Percentiles rank a stretch among this genome's conserved stretches.
Evolutionary conservation across 192 early-diverging fungal genomes (phyloP).

Genomic region (Backusella circina): DNA sequence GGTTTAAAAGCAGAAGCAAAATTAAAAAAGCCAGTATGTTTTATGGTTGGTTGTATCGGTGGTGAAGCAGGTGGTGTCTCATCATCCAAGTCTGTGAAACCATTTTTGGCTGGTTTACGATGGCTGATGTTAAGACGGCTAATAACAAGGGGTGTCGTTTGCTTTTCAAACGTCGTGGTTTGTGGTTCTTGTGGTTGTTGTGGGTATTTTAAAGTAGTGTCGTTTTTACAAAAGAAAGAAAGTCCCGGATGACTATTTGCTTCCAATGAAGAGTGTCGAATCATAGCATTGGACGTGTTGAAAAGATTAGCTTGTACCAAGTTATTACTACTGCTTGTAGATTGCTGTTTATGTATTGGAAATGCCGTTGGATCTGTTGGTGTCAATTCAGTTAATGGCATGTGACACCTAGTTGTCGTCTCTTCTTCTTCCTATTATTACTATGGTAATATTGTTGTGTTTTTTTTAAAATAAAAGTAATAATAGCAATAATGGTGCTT

Average conservation of each 20-base stretch:
- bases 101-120: neutral
- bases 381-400: neutral
- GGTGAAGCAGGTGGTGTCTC: neutral
- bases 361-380: neutral
- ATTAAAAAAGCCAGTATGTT: neutral
- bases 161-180: conserved; percentile 3
- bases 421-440: neutral
- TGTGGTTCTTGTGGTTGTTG: neutral
- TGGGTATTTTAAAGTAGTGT: neutral
- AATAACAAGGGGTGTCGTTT: conserved; percentile 3
- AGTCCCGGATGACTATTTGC: neutral
- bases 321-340: neutral
- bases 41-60: neutral
- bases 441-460: neutral
- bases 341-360: neutral
- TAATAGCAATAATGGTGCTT: neutral
- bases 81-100: neutral
- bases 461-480: neutral
- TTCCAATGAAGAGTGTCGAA: conserved; percentile 8
- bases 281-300: conserved; percentile 9
- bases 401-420: neutral
- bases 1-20: neutral
- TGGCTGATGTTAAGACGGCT: neutral
- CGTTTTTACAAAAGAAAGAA: conserved; percentile 11
- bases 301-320: neutral